Conservation (phyloP, 1,284 basidiomycete species). For the Trametes hirsuta region DNA sequence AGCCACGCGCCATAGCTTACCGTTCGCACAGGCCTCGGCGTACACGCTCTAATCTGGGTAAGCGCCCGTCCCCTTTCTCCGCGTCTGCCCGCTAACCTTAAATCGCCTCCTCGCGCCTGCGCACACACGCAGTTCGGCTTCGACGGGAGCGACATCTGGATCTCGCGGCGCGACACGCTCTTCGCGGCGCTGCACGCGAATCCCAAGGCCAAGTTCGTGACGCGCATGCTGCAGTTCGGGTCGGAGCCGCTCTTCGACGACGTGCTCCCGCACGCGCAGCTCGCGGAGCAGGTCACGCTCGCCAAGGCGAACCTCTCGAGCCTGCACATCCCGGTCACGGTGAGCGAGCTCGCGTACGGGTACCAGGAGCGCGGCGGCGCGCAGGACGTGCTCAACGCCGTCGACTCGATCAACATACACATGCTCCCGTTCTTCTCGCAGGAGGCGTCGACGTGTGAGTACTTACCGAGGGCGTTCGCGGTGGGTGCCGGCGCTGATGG, state of each 20-base stretch:
- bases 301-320: constrained; percentile 54
- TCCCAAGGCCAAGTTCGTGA: constrained; percentile 68
- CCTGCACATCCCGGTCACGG: constrained; percentile 68
- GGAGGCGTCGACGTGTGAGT: constrained; percentile 59
- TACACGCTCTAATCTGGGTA: constrained; percentile 79
- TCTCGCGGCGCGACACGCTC: constrained; percentile 54
- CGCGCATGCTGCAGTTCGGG: constrained; percentile 71
- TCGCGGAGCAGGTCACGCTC: constrained; percentile 58
- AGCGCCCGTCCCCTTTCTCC: constrained; percentile 26
- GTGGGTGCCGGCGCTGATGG: neutral
- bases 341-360: constrained; percentile 54
- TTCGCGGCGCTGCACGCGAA: constrained; percentile 61
- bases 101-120: neutral
- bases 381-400: constrained; percentile 59
- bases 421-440: constrained; percentile 76
- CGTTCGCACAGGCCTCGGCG: constrained; percentile 50
- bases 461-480: neutral
- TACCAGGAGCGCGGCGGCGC: constrained; percentile 57
- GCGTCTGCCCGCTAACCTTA: neutral
- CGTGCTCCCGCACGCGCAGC: constrained; percentile 52
- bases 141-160: constrained; percentile 58
- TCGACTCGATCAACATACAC: constrained; percentile 72
- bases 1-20: neutral
- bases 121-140: constrained; percentile 58
- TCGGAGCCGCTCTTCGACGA: constrained; percentile 74